Evolutionary conservation across 257 asterid species (phyloP).

Genomic region (Cordia subcordata): DNA sequence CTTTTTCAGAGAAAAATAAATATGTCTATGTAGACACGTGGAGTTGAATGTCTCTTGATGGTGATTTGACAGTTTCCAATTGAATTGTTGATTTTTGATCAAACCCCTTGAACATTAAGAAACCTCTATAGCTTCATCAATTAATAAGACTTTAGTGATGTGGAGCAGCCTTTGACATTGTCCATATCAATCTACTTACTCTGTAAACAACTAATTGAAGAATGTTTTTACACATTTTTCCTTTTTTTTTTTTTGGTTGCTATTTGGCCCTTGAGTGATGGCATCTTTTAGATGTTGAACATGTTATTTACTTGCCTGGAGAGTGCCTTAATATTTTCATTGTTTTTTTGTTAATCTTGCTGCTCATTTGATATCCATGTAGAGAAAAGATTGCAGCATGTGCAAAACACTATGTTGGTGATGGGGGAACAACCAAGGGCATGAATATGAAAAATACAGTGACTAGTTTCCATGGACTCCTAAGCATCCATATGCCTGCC

Average conservation of each 20-base stretch:
- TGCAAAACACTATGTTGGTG: constrained; percentile 72
- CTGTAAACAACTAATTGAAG: too few species aligned
- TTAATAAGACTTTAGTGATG: neutral
- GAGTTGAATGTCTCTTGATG: too few species aligned
- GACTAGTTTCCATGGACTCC: constrained; percentile 29
- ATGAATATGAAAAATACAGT: constrained; percentile 61
- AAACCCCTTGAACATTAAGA: too few species aligned
- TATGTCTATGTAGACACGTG: too few species aligned
- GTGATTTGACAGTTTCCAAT: too few species aligned
- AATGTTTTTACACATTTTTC: too few species aligned
- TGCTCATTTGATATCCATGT: neutral
- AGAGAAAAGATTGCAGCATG: constrained; percentile 46
- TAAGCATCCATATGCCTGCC: constrained; percentile 63
- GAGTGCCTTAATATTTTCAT: too few species aligned
- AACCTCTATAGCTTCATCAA: too few species aligned
- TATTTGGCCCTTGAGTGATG: neutral
- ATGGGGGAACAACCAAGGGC: constrained; percentile 72
- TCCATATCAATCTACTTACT: too few species aligned
- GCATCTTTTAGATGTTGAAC: too few species aligned
- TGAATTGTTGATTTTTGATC: too few species aligned
- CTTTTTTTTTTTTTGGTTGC: neutral
- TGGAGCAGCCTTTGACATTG: neutral
- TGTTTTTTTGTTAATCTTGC: neutral
- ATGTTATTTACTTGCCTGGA: neutral
- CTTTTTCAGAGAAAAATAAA: neutral